Evolutionary conservation across 495 filamentous ascomycete species (phyloP).

Genomic region (Penicillium verhagenii): DNA sequence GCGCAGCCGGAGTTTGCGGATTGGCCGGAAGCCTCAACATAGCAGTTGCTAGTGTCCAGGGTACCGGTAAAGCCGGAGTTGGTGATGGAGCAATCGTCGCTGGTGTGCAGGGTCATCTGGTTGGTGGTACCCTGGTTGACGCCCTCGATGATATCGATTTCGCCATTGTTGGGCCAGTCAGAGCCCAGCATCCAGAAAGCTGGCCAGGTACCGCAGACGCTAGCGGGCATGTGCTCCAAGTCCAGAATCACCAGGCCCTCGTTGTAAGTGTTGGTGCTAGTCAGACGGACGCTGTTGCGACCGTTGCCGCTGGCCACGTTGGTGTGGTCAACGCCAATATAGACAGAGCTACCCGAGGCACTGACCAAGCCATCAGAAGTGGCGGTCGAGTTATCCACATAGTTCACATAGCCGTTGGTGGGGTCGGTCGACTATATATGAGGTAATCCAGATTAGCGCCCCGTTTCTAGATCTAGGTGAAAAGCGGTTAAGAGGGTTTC

Average conservation of each 20-base stretch:
- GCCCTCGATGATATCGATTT: conserved; percentile 75
- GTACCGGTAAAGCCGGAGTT: conserved; percentile 43
- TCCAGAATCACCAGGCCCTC: conserved; percentile 60
- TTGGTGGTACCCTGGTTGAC: conserved; percentile 57
- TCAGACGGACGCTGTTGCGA: conserved; percentile 55
- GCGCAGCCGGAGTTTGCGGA: conserved; percentile 53
- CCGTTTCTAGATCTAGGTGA: no score
- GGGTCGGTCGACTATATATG: conserved; percentile 51
- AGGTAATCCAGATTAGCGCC: conserved; percentile 5
- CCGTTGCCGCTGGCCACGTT: conserved; percentile 47
- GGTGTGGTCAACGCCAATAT: conserved; percentile 44
- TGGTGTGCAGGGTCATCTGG: conserved; percentile 67
- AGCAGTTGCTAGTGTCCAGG: conserved; percentile 49
- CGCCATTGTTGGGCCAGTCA: conserved; percentile 67
- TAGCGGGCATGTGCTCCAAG: conserved; percentile 55
- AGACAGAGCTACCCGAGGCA: conserved; percentile 40
- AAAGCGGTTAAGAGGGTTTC: not conserved
- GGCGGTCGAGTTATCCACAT: conserved; percentile 53
- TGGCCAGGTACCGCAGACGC: conserved; percentile 59
- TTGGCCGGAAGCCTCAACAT: conserved; percentile 46
- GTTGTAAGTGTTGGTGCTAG: conserved; percentile 52
- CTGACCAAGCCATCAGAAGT: conserved; percentile 53
- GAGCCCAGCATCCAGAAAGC: conserved; percentile 56
- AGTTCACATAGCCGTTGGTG: conserved; percentile 68
- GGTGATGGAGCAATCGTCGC: conserved; percentile 54